Conservation (phyloP, 2,329 filamentous ascomycete genomes). For the Alternaria sp. region DNA sequence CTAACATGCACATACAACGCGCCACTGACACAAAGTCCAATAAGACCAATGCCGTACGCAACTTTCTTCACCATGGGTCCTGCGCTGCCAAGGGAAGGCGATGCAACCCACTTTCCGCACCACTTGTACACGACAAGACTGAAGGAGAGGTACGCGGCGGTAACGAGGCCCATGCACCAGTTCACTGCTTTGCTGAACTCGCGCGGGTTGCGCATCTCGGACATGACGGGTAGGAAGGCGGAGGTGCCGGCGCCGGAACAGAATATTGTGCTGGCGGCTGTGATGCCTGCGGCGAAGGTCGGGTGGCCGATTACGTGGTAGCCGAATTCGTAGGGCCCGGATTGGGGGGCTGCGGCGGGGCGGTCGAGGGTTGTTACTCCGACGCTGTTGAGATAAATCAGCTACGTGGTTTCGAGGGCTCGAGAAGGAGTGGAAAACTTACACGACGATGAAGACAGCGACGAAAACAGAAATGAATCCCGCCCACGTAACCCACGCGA, state of each 20-base stretch:
- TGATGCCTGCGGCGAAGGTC: slow-evolving; percentile 65
- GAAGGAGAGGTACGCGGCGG: slow-evolving; percentile 64
- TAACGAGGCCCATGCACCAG: slow-evolving; percentile 65
- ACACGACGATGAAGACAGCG: slow-evolving; percentile 64
- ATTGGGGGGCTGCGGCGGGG: slow-evolving; percentile 66
- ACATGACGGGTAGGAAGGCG: slow-evolving; percentile 69
- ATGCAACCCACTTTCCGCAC: slow-evolving; percentile 68
- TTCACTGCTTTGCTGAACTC: slow-evolving; percentile 68
- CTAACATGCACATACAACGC: slow-evolving; percentile 58
- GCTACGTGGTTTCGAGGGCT: background rate
- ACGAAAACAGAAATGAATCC: slow-evolving; percentile 66
- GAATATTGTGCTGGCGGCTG: slow-evolving; percentile 64
- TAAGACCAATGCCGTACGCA: slow-evolving; percentile 64
- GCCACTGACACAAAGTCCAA: slow-evolving; percentile 61
- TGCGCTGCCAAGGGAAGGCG: slow-evolving; percentile 66
- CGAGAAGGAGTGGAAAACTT: slow-evolving; percentile 2
- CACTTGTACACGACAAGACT: slow-evolving; percentile 67
- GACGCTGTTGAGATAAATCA: slow-evolving; percentile 38
- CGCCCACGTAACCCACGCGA: slow-evolving; percentile 68
- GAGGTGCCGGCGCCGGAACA: slow-evolving; percentile 65
- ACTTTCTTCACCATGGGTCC: slow-evolving; percentile 67
- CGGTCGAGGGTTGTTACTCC: slow-evolving; percentile 64
- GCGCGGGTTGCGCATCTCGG: slow-evolving; percentile 66
- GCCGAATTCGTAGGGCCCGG: slow-evolving; percentile 65
- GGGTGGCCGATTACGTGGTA: slow-evolving; percentile 64